Percentiles rank a stretch among this genome's conserved stretches.
Evolutionary conservation across 495 filamentous ascomycete genomes (phyloP).

Genomic region (Tuber indicum): DNA sequence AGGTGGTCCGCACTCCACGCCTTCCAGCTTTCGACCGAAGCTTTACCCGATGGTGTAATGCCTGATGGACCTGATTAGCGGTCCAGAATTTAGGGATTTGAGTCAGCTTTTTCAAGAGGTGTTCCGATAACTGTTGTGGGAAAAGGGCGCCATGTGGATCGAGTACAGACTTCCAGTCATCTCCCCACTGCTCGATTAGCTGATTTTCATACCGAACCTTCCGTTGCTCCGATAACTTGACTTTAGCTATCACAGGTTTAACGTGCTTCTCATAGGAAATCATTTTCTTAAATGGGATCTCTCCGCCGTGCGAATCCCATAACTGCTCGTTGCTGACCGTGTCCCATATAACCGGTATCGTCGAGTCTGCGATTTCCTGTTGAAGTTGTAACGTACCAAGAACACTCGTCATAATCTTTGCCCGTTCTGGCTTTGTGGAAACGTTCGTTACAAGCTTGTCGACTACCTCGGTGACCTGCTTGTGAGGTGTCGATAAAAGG

Average conservation of each 20-base stretch:
- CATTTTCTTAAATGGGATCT: too few species aligned
- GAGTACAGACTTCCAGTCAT: too few species aligned
- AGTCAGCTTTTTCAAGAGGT: neutral
- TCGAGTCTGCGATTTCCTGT: neutral
- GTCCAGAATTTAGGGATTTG: neutral
- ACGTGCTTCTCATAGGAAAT: too few species aligned
- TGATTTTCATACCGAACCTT: too few species aligned
- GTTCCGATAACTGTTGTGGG: neutral
- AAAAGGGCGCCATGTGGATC: too few species aligned
- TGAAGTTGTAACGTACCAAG: neutral
- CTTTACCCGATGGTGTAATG: neutral
- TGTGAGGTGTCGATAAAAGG: neutral
- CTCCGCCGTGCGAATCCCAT: neutral
- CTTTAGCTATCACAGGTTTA: too few species aligned
- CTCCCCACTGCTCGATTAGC: too few species aligned
- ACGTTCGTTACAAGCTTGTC: neutral
- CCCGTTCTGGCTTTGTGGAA: neutral
- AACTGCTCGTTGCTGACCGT: neutral
- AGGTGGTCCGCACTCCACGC: neutral
- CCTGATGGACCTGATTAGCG: neutral
- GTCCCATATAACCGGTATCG: neutral
- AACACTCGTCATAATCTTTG: neutral
- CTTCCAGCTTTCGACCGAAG: neutral
- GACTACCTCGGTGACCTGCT: neutral
- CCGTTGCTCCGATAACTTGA: too few species aligned